These are phyloP conservation scores for Nigrospora oryzae DNA, from an alignment of 2,329 filamentous ascomycete species.

Conservation along the genomic window DNA sequence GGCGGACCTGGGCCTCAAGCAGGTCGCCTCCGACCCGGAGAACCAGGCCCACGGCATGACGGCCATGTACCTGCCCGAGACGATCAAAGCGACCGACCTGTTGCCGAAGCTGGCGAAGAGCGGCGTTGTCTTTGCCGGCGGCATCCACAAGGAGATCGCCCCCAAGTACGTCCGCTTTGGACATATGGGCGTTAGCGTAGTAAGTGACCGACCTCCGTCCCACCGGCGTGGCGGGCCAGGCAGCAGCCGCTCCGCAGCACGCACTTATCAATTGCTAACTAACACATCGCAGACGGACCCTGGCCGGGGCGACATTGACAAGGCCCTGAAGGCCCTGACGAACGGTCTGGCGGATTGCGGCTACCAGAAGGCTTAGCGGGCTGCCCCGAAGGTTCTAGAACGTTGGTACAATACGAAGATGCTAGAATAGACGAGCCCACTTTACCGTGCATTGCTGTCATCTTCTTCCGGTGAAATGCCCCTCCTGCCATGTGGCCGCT, in stretches of 20 bases:
- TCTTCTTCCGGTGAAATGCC: too few relatives aligned
- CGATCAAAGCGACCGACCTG: constrained; percentile 69
- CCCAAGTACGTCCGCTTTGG: constrained; percentile 91
- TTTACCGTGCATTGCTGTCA: too few relatives aligned
- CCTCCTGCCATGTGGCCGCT: too few relatives aligned
- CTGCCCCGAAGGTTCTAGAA: too few relatives aligned
- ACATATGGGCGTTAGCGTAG: constrained; percentile 92
- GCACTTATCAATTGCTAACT: constrained; percentile 1
- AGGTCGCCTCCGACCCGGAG: constrained; percentile 76
- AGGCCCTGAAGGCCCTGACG: constrained; percentile 71
- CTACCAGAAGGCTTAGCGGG: constrained; percentile 37
- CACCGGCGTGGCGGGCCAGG: too few relatives aligned
- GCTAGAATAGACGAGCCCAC: too few relatives aligned
- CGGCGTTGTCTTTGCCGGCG: constrained; percentile 89
- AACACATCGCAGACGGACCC: constrained; percentile 53
- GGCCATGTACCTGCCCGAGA: constrained; percentile 88
- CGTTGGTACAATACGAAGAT: too few relatives aligned
- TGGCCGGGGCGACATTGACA: constrained; percentile 71
- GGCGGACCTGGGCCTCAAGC: constrained; percentile 72
- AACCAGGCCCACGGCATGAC: constrained; percentile 98
- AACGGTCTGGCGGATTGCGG: constrained; percentile 68
- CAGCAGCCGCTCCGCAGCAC: not conserved
- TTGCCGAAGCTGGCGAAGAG: constrained; percentile 78
- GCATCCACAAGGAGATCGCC: constrained; percentile 92
- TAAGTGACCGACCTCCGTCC: constrained; percentile 28